phyloP scores from a whole-genome alignment of 768 basidiomycete genomes.

The Lactarius tabidus region DNA sequence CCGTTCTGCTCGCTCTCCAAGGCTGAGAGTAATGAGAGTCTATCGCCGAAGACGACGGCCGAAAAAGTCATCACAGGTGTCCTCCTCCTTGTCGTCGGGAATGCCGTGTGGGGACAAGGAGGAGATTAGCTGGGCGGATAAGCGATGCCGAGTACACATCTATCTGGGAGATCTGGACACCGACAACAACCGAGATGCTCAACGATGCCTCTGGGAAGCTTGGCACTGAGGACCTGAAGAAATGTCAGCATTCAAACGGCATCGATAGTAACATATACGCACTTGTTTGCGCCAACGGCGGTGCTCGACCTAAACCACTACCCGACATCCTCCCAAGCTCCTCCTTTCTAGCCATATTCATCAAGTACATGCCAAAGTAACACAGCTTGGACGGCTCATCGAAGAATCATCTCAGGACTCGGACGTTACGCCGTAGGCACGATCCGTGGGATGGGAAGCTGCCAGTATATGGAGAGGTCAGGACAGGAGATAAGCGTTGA shows the following conservation, averaged over 20 bases:
- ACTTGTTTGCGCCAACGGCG: conserved; percentile 96
- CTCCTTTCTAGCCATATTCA: conserved; percentile 93
- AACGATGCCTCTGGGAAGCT: conserved; percentile 77
- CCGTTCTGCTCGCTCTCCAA: too few species aligned
- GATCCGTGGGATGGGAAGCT: conserved; percentile 66
- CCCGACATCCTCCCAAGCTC: conserved; percentile 93
- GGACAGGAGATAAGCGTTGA: conserved; percentile 10
- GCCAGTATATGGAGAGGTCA: conserved; percentile 63
- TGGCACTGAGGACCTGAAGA: conserved; percentile 63
- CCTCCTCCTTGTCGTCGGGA: too few species aligned
- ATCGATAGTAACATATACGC: conserved; percentile 14
- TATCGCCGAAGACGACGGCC: too few species aligned
- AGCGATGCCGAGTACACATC: conserved; percentile 83
- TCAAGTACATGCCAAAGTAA: conserved; percentile 93
- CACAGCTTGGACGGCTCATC: conserved; percentile 80
- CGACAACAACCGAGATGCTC: conserved; percentile 77
- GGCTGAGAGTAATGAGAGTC: too few species aligned
- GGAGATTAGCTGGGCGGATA: conserved; percentile 31
- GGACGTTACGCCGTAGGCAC: conserved; percentile 87
- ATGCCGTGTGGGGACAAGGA: conserved; percentile 28
- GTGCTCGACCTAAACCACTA: conserved; percentile 98
- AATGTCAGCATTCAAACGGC: background rate
- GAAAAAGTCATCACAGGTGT: too few species aligned
- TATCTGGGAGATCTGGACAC: conserved; percentile 76
- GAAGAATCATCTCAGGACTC: conserved; percentile 91